These are phyloP conservation scores for Fomes fomentarius DNA, from an alignment of 1,284 basidiomycete species.

Conservation along the genomic window DNA sequence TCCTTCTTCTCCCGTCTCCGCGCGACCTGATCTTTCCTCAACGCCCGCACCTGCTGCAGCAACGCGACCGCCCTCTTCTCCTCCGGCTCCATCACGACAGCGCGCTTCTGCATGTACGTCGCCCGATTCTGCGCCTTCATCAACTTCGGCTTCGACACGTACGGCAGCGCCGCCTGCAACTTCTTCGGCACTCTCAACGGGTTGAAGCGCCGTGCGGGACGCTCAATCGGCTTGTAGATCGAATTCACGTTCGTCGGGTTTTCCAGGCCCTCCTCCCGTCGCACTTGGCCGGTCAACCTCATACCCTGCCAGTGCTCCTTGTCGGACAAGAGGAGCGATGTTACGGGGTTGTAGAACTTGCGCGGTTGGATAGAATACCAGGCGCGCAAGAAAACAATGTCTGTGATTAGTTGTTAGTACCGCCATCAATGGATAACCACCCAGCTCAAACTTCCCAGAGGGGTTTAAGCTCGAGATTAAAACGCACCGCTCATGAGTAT, in stretches of 20 bases:
- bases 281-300: slow-evolving; percentile 93
- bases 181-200: slow-evolving; percentile 88
- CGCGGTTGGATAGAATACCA: slow-evolving; percentile 97
- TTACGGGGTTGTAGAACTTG: slow-evolving; percentile 97
- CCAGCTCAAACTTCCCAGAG: background rate
- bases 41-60: slow-evolving; percentile 92
- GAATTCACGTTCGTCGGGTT: slow-evolving; percentile 88
- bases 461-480: background rate
- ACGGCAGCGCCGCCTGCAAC: slow-evolving; percentile 89
- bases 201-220: slow-evolving; percentile 88
- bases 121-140: slow-evolving; percentile 74
- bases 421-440: background rate
- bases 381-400: slow-evolving; percentile 94
- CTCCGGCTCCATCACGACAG: slow-evolving; percentile 93
- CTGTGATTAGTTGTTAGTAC: slow-evolving; percentile 42
- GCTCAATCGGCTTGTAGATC: slow-evolving; percentile 84
- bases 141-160: slow-evolving; percentile 89
- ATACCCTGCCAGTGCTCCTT: slow-evolving; percentile 88
- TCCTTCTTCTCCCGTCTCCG: slow-evolving; percentile 84
- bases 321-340: slow-evolving; percentile 83
- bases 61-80: slow-evolving; percentile 93
- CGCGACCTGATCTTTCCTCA: slow-evolving; percentile 86
- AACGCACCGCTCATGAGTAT: slow-evolving; percentile 89
- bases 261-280: slow-evolving; percentile 82
- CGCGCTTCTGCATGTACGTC: slow-evolving; percentile 91